Percentiles rank a stretch among this genome's conserved stretches.
These are phyloP conservation scores for Aegilops longissima DNA, from an alignment of 176 grass and related monocot species.

Conservation along the genomic window DNA sequence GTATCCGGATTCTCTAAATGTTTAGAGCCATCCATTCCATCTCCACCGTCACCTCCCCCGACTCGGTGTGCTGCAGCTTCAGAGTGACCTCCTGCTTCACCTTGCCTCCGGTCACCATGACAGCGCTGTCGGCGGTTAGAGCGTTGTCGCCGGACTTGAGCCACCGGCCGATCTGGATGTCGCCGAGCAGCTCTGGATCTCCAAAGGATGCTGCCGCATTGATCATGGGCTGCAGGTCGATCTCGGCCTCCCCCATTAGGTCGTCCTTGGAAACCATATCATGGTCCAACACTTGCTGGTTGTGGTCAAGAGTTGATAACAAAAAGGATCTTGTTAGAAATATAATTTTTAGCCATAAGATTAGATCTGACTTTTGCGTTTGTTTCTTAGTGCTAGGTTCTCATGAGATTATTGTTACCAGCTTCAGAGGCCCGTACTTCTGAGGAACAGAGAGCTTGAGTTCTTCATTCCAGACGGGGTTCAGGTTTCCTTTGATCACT, in stretches of 20 bases:
- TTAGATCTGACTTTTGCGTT: neutral
- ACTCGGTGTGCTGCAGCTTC: slow-evolving; percentile 71
- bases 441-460: slow-evolving; percentile 72
- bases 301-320: neutral
- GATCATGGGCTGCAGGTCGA: slow-evolving; percentile 79
- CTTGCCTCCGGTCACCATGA: slow-evolving; percentile 55
- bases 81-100: slow-evolving; percentile 61
- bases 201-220: slow-evolving; percentile 49
- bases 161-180: slow-evolving; percentile 79
- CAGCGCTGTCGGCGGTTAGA: slow-evolving; percentile 49
- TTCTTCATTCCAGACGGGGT: slow-evolving; percentile 87
- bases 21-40: slow-evolving; percentile 75
- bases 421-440: slow-evolving; percentile 56
- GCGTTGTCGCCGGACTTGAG: slow-evolving; percentile 66
- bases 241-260: slow-evolving; percentile 72
- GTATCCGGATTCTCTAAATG: slow-evolving; percentile 16
- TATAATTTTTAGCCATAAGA: neutral
- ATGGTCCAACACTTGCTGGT: slow-evolving; percentile 76
- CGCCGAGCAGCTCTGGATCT: slow-evolving; percentile 40
- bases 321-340: neutral
- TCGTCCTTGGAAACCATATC: slow-evolving; percentile 72
- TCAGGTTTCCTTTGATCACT: slow-evolving; percentile 64
- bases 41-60: slow-evolving; percentile 58
- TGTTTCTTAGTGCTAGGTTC: neutral
- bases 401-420: slow-evolving; percentile 39